Evolutionary conservation across 495 filamentous ascomycete genomes (phyloP), one percentile per base, ranked within the genome.

Genomic region (Xylaria sp.): DNA sequence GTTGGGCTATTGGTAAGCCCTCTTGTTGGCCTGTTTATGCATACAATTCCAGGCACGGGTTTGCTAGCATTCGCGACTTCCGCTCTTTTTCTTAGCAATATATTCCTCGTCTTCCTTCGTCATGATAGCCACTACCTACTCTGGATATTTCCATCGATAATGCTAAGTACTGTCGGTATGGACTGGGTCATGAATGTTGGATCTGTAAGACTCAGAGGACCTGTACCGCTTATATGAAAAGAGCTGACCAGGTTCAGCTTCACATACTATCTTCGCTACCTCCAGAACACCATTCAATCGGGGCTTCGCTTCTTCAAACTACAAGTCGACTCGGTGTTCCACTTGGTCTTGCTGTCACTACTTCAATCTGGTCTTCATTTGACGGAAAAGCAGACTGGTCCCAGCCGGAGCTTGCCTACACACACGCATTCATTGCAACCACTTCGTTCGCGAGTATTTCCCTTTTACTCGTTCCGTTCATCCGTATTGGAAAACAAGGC

Each of bases 121-220:
- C 74, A 77, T 48, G 76, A 75, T 29, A 75, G 70, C n/a, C 75
- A 77, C 53, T 82, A 82, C 70, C 75, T 80, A 67, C 65, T 67
- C 59, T 76, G 79, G 72, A 75, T 82, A 73, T 80, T 82, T 62
- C 78, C 78, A 8, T 74, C 78, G 7, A 24, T 82, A 21, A 71
- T 78, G 68, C 68, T 82, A 50, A 79, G 78, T 33, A 80, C 79
- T 8, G 70, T 82, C 64, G 80, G 80, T 31, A 80, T 80, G 68
- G 80, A 82, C 74, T 82, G 79, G 73, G 74, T 75, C 71, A 80
- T 82, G 71, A 80, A 80, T 64, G 78, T 82, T 73, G 76, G 78
- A 40, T 80, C 78, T 65, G 80, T 82, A 70, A 70, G 78, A 67
- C 58, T 57, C 21, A 48, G 44, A 26, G 5, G 8, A 33, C 2